These are phyloP conservation scores for Annulohypoxylon bovei DNA, from an alignment of 495 filamentous ascomycete species.

Conservation along the genomic window DNA sequence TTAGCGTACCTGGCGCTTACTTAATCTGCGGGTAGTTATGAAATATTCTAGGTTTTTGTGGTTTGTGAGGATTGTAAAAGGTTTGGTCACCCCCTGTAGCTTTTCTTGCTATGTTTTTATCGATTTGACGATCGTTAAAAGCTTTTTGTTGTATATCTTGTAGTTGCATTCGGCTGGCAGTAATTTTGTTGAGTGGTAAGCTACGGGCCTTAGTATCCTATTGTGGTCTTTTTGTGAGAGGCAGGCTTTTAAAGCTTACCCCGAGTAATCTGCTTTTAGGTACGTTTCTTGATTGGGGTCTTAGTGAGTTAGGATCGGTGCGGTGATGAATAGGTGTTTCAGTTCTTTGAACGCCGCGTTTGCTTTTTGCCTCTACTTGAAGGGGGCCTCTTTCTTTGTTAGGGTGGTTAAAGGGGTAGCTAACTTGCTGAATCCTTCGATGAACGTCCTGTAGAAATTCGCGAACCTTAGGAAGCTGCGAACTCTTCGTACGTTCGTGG, in stretches of 20 bases:
- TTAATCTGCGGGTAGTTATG: too few species aligned
- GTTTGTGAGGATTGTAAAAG: background rate
- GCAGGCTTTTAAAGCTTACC: background rate
- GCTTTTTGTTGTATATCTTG: slow-evolving; percentile 20
- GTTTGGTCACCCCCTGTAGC: background rate
- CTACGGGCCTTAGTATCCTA: background rate
- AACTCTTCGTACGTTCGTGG: background rate
- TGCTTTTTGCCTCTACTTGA: background rate
- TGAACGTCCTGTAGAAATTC: background rate
- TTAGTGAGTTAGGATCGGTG: background rate
- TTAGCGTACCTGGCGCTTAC: too few species aligned
- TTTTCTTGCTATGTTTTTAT: background rate
- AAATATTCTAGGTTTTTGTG: background rate
- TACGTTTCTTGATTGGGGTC: background rate
- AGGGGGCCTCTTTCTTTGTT: background rate
- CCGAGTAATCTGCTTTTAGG: background rate
- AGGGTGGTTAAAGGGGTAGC: background rate
- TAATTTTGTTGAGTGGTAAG: background rate
- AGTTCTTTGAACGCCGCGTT: background rate
- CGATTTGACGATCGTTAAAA: background rate
- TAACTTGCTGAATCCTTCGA: background rate
- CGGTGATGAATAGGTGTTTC: background rate
- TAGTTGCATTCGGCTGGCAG: background rate
- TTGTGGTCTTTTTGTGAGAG: background rate
- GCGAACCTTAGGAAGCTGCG: background rate